These are phyloP conservation scores for Rhizopus sp. DNA, from an alignment of 371 early-diverging fungal genomes.

Conservation along the genomic window DNA sequence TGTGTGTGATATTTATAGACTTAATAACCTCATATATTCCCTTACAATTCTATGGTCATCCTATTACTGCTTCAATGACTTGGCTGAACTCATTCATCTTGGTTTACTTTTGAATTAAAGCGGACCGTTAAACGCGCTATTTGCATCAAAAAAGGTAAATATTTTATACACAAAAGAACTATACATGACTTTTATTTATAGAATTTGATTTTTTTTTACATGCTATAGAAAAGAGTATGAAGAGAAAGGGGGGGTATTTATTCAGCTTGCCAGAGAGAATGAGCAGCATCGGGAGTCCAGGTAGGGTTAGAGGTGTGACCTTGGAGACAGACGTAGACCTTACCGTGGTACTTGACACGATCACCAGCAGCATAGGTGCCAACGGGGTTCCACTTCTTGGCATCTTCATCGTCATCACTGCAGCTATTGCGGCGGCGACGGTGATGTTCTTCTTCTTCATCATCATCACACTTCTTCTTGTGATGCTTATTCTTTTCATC, in stretches of 20 bases:
- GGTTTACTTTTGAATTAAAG: too few species aligned
- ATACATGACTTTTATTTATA: background rate
- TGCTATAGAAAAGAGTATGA: background rate
- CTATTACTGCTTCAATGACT: too few species aligned
- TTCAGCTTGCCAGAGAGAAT: conserved; percentile 57
- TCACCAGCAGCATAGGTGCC: conserved; percentile 61
- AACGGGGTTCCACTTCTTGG: conserved; percentile 52
- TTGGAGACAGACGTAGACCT: conserved; percentile 54
- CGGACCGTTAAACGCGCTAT: too few species aligned
- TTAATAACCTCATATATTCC: too few species aligned
- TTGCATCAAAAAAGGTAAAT: background rate
- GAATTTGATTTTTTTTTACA: background rate
- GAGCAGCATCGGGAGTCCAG: conserved; percentile 55
- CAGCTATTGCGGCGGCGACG: conserved; percentile 11
- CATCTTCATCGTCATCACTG: conserved; percentile 21
- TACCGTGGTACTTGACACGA: conserved; percentile 55
- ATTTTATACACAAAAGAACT: background rate
- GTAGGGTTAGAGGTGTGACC: conserved; percentile 60
- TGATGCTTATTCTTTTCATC: conserved; percentile 10
- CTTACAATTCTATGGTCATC: too few species aligned
- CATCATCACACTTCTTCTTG: conserved; percentile 6
- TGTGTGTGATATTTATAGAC: too few species aligned
- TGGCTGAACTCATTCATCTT: too few species aligned
- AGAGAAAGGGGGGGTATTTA: conserved; percentile 24
- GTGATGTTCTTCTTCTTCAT: conserved; percentile 1